Base-by-base conservation (phyloP, 176 grass and related monocot genomes). In the Miscanthus lutarioriparius region DNA sequence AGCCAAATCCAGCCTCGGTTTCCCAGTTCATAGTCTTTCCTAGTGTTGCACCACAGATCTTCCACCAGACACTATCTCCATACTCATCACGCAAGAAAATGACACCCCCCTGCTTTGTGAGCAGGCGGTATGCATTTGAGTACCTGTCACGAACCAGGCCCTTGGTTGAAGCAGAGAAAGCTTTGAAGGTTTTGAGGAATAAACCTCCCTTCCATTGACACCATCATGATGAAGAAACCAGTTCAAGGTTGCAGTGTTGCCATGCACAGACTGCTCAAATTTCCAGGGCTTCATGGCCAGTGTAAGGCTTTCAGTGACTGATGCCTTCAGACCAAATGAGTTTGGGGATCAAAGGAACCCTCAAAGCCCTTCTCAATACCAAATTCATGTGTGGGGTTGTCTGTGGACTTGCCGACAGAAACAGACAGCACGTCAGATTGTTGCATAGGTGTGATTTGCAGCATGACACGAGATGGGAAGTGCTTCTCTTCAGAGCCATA, bases 171-270 rank as follows among this genome's bases (percentile, higher is more conserved):
- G 85, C 43, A 96, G 75, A 1, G 84, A 88, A 19, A 99, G 22
- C 82, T 96, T 99, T 45, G 91, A 92, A 3, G 96, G 93, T 74
- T 87, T 95, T 4, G 89, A 83, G 22, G 96, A 87, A 74, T 78
- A 88, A 25, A 98, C 88, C 75, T 99, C 91, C 41, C 89, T 88
- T 23, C 96, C 96, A 35, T 92, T 99, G 20, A 72, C 26, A 30
- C 89, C 93, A 36, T 98, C 96, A 48, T 99, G 93, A 48, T 99
- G 93, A 8, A 99, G 87, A 67, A 85, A 94, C 93, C 96, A 99
- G 61, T 94, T 82, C 67, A 96, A 80, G 43, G 65, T 84, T 5
- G 78, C 87, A 28, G 91, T 92, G 41, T 80, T 85, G 26, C 91
- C 93, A 54, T 94, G 85, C 38, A 87, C 93, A 19, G 83, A 89